Evolutionary conservation across 192 early-diverging fungal species (phyloP).

Genomic region (Coemansia sp.): DNA sequence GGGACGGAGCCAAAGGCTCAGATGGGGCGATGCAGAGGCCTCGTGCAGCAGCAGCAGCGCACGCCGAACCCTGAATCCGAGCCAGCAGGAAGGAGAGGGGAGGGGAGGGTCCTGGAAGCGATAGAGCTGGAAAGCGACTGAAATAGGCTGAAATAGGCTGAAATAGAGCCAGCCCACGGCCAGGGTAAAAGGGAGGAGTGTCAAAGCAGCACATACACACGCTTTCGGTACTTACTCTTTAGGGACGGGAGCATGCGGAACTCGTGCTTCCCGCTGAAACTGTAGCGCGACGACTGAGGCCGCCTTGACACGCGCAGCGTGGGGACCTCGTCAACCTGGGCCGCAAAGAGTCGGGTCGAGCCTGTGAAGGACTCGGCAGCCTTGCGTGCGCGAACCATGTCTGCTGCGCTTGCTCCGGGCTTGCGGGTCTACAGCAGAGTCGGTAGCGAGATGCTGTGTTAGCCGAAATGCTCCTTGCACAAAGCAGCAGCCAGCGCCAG

Average conservation of each 20-base stretch:
- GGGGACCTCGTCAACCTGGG: slow-evolving; percentile 51
- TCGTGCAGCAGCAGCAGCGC: background rate
- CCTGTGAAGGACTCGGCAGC: slow-evolving; percentile 39
- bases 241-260: slow-evolving; percentile 52
- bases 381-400: slow-evolving; percentile 55
- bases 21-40: slow-evolving; percentile 7
- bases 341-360: slow-evolving; percentile 32
- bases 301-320: slow-evolving; percentile 44
- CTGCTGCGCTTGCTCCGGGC: slow-evolving; percentile 22
- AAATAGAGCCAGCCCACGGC: slow-evolving; percentile 4
- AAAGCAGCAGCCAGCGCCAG: background rate
- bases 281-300: slow-evolving; percentile 58
- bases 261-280: slow-evolving; percentile 50
- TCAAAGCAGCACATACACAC: background rate
- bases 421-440: slow-evolving; percentile 41
- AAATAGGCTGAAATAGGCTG: too few species aligned
- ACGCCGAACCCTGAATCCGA: slow-evolving; percentile 5
- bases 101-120: background rate
- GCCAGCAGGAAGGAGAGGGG: background rate
- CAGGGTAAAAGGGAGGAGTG: background rate
- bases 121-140: background rate
- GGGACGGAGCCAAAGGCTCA: background rate
- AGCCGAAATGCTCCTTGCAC: background rate
- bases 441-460: background rate
- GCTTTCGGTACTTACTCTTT: slow-evolving; percentile 32